Percentiles rank a stretch among this genome's conserved stretches.
Conservation (phyloP, 257 asterid genomes). For the Solanum clarkiae region DNA sequence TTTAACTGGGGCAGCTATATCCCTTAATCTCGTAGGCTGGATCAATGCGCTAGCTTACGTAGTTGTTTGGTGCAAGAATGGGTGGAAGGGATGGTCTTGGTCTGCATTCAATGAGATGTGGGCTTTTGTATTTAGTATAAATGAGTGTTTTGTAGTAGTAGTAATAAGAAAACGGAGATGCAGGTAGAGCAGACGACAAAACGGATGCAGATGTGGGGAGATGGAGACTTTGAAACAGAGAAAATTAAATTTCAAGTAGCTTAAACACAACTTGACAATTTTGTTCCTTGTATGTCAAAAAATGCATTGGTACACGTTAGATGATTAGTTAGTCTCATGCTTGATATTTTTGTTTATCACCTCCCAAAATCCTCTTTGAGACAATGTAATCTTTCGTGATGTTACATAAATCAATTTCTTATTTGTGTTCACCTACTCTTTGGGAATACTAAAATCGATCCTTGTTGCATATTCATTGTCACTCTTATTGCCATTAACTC, state of each 20-base stretch:
- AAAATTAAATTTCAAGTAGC: background rate
- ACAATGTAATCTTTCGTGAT: no score
- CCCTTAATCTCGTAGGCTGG: slow-evolving; percentile 48
- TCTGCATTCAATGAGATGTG: slow-evolving; percentile 53
- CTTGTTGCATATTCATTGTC: no score
- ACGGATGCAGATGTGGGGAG: slow-evolving; percentile 65
- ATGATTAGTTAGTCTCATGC: background rate
- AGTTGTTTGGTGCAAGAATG: slow-evolving; percentile 69
- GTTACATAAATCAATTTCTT: no score
- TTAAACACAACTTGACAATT: background rate
- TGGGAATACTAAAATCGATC: no score
- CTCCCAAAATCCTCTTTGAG: no score
- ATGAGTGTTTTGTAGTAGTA: background rate
- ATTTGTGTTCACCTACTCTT: no score
- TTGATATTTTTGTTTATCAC: no score
- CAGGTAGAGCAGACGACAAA: slow-evolving; percentile 53
- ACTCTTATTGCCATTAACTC: no score
- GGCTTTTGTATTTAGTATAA: slow-evolving; percentile 29
- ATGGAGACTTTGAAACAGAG: slow-evolving; percentile 10
- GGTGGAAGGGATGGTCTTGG: slow-evolving; percentile 78
- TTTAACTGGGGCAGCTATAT: slow-evolving; percentile 49
- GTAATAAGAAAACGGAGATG: background rate
- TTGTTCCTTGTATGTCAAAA: background rate
- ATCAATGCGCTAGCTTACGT: slow-evolving; percentile 39
- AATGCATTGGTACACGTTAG: background rate